Evolutionary conservation across 352 stramenopile genomes (phyloP).

Genomic region (Halophytophthora polymorphica): DNA sequence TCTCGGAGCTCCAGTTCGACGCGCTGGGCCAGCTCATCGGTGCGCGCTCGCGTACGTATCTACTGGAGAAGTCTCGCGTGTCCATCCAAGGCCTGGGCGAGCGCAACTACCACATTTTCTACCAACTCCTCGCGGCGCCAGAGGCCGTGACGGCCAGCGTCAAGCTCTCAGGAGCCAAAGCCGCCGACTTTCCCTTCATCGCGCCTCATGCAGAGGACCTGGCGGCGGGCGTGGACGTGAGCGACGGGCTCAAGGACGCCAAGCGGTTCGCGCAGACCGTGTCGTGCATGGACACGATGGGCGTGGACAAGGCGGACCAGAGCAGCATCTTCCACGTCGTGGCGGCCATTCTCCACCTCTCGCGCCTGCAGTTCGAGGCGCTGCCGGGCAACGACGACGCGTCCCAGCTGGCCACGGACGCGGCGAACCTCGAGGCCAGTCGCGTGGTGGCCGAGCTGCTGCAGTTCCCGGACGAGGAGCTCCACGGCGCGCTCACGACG

Average conservation of each 20-base stretch:
- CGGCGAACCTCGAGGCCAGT: slow-evolving; percentile 46
- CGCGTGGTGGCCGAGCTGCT: slow-evolving; percentile 62
- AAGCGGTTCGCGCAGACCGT: slow-evolving; percentile 72
- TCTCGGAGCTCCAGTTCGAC: slow-evolving; percentile 94
- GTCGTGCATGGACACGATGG: slow-evolving; percentile 68
- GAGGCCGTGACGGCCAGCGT: slow-evolving; percentile 53
- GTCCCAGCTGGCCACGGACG: slow-evolving; percentile 51
- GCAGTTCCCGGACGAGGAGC: slow-evolving; percentile 56
- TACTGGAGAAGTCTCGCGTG: slow-evolving; percentile 87
- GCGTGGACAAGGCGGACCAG: slow-evolving; percentile 63
- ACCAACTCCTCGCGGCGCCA: slow-evolving; percentile 86
- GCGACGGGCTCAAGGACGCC: slow-evolving; percentile 62
- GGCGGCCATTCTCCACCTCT: slow-evolving; percentile 79
- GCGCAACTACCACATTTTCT: slow-evolving; percentile 99
- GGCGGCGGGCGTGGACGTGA: slow-evolving; percentile 35
- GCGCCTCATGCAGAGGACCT: slow-evolving; percentile 35
- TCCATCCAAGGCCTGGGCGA: slow-evolving; percentile 92
- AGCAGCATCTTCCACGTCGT: slow-evolving; percentile 80
- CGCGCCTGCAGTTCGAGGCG: slow-evolving; percentile 61
- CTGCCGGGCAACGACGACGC: slow-evolving; percentile 62
- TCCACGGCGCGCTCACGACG: slow-evolving; percentile 67
- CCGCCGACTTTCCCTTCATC: slow-evolving; percentile 85
- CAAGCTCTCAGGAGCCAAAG: slow-evolving; percentile 64
- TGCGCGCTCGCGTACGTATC: slow-evolving; percentile 76
- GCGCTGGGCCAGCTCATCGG: slow-evolving; percentile 77